Evolutionary conservation across 352 stramenopile genomes (phyloP).

Genomic region (Phytopythium mirpurense): DNA sequence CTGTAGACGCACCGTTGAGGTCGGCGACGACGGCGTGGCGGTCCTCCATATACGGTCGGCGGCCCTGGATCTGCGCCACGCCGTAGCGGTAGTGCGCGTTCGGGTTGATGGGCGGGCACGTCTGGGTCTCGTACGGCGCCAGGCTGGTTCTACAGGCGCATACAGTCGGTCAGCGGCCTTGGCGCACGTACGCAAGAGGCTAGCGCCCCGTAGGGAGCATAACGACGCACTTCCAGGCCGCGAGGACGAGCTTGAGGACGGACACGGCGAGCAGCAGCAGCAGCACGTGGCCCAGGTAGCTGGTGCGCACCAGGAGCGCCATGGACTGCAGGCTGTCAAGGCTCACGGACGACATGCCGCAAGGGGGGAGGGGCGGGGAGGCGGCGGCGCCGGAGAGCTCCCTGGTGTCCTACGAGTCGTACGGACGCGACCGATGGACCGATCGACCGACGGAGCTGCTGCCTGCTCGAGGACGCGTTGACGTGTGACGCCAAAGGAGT

Average conservation of each 20-base stretch:
- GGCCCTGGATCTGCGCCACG: constrained; percentile 77
- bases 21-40: constrained; percentile 70
- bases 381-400: neutral
- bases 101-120: constrained; percentile 67
- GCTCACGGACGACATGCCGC: constrained; percentile 29
- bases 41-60: constrained; percentile 91
- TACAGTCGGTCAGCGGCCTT: neutral
- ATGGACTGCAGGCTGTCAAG: constrained; percentile 61
- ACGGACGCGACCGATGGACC: constrained; percentile 1
- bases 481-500: neutral
- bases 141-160: constrained; percentile 23
- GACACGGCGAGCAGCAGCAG: constrained; percentile 47
- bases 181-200: too few species aligned
- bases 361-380: neutral
- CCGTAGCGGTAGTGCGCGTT: constrained; percentile 79
- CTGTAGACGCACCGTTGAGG: constrained; percentile 50
- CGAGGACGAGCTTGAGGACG: constrained; percentile 54
- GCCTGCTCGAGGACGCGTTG: constrained; percentile 5
- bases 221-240: constrained; percentile 45
- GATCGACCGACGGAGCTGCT: too few species aligned
- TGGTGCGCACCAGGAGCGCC: constrained; percentile 49
- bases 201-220: too few species aligned
- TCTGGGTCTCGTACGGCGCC: constrained; percentile 63
- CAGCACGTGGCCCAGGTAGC: constrained; percentile 61
- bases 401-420: too few species aligned